Evolutionary conservation across 2,329 filamentous ascomycete species (phyloP).

Genomic region (Chrysosporium queenslandicum): DNA sequence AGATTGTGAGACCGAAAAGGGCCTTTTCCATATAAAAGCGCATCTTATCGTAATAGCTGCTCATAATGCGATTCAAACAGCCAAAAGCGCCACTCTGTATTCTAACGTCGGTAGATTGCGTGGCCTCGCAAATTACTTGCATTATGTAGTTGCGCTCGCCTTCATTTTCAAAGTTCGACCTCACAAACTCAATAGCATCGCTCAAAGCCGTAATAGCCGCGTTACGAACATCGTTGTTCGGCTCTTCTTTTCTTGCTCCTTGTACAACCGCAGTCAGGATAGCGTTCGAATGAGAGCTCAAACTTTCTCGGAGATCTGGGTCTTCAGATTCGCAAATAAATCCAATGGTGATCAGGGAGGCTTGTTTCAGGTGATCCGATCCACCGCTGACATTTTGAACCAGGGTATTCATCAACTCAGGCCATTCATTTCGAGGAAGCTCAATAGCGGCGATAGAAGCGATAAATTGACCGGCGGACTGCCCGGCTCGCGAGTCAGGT

Average conservation of each 20-base stretch:
- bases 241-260: conserved; percentile 91
- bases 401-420: conserved; percentile 74
- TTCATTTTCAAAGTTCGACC: conserved; percentile 98
- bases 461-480: conserved; percentile 87
- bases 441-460: conserved; percentile 92
- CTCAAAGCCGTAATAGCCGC: conserved; percentile 89
- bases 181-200: conserved; percentile 94
- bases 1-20: conserved; percentile 89
- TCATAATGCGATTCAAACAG: conserved; percentile 97
- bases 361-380: conserved; percentile 79
- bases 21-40: conserved; percentile 99
- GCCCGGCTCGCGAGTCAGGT: conserved; percentile 68
- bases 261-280: conserved; percentile 97
- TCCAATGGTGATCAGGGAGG: conserved; percentile 89
- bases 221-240: conserved; percentile 79
- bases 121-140: conserved; percentile 99
- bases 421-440: conserved; percentile 86
- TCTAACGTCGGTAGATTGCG: conserved; percentile 78
- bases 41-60: conserved; percentile 98
- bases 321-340: conserved; percentile 98
- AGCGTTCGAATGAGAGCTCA: conserved; percentile 85
- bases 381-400: conserved; percentile 90
- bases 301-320: conserved; percentile 65
- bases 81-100: conserved; percentile 96
- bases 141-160: conserved; percentile 99